These are phyloP conservation scores for Aspergillus brasiliensis DNA, from an alignment of 2,329 filamentous ascomycete species.

Conservation along the genomic window DNA sequence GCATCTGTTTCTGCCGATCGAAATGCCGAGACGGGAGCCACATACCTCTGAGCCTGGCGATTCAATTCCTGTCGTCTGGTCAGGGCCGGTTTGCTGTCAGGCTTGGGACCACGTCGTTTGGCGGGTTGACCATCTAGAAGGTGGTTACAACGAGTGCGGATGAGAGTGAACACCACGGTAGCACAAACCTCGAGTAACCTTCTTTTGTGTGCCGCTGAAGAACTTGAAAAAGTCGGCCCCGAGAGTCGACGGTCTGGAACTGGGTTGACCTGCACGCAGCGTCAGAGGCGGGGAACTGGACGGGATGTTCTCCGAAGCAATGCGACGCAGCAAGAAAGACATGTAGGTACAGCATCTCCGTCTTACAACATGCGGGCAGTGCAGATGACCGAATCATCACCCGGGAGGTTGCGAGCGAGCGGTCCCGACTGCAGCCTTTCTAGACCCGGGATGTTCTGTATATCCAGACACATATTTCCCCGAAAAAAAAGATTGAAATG, in stretches of 20 bases:
- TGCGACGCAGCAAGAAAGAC: background rate
- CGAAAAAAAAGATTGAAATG: background rate
- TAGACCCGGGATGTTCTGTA: background rate
- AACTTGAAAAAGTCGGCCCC: conserved; percentile 52
- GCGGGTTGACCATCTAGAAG: conserved; percentile 74
- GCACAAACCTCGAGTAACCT: conserved; percentile 70
- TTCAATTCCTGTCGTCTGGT: conserved; percentile 93
- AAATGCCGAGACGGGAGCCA: background rate
- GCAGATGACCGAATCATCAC: background rate
- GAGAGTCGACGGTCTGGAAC: conserved; percentile 15
- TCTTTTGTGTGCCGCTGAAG: conserved; percentile 66
- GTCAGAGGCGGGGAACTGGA: background rate
- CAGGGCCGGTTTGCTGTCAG: conserved; percentile 91
- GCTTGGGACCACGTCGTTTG: conserved; percentile 91
- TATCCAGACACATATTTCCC: background rate
- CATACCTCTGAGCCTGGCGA: conserved; percentile 88
- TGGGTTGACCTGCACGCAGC: background rate
- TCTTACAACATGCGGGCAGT: background rate
- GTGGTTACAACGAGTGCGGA: background rate
- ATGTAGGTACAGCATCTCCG: background rate
- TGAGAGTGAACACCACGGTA: no score
- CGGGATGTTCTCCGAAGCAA: background rate
- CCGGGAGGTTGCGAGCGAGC: background rate
- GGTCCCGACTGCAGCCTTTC: background rate
- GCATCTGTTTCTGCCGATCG: conserved; percentile 17